These are phyloP conservation scores for Mycena albidolilacea DNA, from an alignment of 768 basidiomycete genomes.

Conservation along the genomic window DNA sequence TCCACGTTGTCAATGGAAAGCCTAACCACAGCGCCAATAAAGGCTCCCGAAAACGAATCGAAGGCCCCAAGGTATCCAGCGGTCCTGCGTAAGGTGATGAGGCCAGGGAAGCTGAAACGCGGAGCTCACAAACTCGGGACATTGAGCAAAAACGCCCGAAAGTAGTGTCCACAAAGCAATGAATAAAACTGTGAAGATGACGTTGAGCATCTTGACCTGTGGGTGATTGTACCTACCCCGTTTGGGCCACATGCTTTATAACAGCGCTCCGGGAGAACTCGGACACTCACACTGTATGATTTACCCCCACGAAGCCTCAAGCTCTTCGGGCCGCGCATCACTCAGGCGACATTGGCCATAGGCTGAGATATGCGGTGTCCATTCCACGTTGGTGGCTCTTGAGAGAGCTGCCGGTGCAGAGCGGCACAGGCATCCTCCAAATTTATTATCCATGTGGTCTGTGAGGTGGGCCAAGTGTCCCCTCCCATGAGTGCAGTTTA, in stretches of 20 bases:
- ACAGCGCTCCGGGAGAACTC: constrained; percentile 2
- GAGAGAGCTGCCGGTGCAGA: not conserved
- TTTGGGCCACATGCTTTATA: not conserved
- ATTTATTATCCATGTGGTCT: not conserved
- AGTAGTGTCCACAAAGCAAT: constrained; percentile 4
- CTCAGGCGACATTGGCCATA: not conserved
- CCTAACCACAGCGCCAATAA: too few species aligned
- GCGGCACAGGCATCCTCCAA: not conserved
- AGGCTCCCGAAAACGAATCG: too few species aligned
- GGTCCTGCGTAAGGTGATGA: constrained; percentile 10
- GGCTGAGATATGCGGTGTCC: not conserved
- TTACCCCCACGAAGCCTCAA: not conserved
- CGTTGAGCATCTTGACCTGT: constrained; percentile 1
- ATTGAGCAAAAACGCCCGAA: constrained; percentile 9
- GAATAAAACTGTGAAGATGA: not conserved
- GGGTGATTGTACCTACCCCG: not conserved
- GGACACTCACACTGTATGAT: not conserved
- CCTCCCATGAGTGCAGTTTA: not conserved
- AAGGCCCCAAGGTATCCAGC: too few species aligned
- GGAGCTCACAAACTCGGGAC: not conserved
- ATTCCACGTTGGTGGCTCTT: not conserved
- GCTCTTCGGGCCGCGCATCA: not conserved
- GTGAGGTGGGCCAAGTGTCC: not conserved
- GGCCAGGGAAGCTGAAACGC: not conserved
- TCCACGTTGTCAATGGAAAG: too few species aligned